These are phyloP conservation scores for Lunasporangiospora selenospora DNA, from an alignment of 192 early-diverging fungal genomes.

Conservation along the genomic window DNA sequence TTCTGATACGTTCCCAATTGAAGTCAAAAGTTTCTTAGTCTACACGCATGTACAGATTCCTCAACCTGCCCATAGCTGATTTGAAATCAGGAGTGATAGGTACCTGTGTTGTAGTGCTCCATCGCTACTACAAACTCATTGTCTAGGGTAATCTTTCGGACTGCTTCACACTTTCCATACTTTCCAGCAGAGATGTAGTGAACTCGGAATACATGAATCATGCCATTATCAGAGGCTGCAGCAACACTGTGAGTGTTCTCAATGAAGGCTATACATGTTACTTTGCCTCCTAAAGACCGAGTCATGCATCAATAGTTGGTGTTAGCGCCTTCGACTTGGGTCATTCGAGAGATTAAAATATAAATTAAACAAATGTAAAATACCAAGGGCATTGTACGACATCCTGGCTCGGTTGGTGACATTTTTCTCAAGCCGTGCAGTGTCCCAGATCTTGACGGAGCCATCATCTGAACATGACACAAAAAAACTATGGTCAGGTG, in stretches of 20 bases:
- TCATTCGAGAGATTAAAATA: neutral
- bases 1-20: conserved; percentile 52
- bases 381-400: conserved; percentile 72
- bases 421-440: conserved; percentile 79
- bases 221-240: conserved; percentile 81
- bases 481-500: conserved; percentile 77
- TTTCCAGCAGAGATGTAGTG: conserved; percentile 55
- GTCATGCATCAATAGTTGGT: neutral
- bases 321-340: too few species aligned
- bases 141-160: conserved; percentile 61
- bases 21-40: conserved; percentile 25
- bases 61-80: too few species aligned
- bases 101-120: conserved; percentile 75
- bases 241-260: conserved; percentile 81
- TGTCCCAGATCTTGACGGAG: conserved; percentile 86
- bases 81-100: too few species aligned
- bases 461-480: conserved; percentile 88
- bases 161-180: conserved; percentile 68
- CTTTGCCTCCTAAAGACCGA: conserved; percentile 64
- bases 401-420: conserved; percentile 80
- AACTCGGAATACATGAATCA: conserved; percentile 77
- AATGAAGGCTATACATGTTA: conserved; percentile 81
- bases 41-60: conserved; percentile 10
- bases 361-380: neutral
- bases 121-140: conserved; percentile 68